Conservation (phyloP, 345 rosid genomes). For the thale cress (Arabidopsis thaliana) region DNA sequence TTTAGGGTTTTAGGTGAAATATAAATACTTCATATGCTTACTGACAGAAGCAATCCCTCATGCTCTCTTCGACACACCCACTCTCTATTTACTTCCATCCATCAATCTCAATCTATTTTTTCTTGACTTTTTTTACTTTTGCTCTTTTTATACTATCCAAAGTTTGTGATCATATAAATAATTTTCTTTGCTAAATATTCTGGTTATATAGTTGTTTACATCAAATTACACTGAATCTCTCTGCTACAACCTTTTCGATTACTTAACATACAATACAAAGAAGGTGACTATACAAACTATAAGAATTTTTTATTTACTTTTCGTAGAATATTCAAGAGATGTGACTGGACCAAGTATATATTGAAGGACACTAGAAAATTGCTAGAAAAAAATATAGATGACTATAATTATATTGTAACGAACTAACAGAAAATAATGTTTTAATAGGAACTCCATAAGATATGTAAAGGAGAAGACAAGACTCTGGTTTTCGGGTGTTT, state of each 20-base stretch:
- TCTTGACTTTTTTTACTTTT: slow-evolving; percentile 8
- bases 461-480: slow-evolving; percentile 29
- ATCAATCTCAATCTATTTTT: slow-evolving; percentile 40
- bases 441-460: not conserved
- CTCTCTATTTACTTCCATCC: slow-evolving; percentile 40
- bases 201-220: not conserved
- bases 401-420: not conserved
- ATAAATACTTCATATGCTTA: slow-evolving; percentile 39
- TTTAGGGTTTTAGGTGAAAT: slow-evolving; percentile 37
- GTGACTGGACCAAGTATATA: not conserved
- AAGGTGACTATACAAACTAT: not conserved
- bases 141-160: not conserved
- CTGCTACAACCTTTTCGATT: not conserved
- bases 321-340: not conserved
- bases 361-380: not conserved
- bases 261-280: not conserved
- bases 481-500: slow-evolving; percentile 41
- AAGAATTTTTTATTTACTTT: not conserved
- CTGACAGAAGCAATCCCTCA: slow-evolving; percentile 51
- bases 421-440: not conserved
- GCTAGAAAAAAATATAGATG: not conserved
- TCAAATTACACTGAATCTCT: not conserved
- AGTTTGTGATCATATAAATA: slow-evolving; percentile 11
- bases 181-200: slow-evolving; percentile 1
- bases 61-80: slow-evolving; percentile 41